Conservation (phyloP, 2,329 filamentous ascomycete genomes). For the Diaporthe citri region DNA sequence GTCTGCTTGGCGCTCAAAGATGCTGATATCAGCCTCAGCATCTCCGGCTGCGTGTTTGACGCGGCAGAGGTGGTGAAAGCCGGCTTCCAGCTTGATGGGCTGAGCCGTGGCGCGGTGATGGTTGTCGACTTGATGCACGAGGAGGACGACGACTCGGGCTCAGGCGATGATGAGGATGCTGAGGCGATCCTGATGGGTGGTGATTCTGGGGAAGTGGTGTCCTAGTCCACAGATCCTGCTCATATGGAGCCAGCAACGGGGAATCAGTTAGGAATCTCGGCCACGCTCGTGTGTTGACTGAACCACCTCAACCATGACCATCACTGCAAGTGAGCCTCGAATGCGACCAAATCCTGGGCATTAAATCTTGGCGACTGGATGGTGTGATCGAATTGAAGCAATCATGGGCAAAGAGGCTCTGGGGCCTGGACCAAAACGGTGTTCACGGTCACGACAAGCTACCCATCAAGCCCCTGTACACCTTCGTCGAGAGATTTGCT, state of each 20-base stretch:
- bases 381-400: not conserved
- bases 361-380: not conserved
- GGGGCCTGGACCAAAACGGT: not conserved
- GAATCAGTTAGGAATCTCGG: not conserved
- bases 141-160: slow-evolving; percentile 39
- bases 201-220: slow-evolving; percentile 24
- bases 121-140: slow-evolving; percentile 43
- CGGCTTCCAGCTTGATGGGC: slow-evolving; percentile 43
- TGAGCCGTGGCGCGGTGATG: slow-evolving; percentile 42
- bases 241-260: not conserved
- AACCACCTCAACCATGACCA: not conserved
- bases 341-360: not conserved
- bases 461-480: not conserved
- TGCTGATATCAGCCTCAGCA: slow-evolving; percentile 43
- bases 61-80: slow-evolving; percentile 39
- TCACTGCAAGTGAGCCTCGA: not conserved
- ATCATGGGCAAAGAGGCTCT: not conserved
- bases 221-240: not conserved
- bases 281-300: not conserved
- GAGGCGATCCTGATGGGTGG: slow-evolving; percentile 35
- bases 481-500: not conserved
- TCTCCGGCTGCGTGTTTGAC: slow-evolving; percentile 44
- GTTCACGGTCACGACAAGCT: not conserved
- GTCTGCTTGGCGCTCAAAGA: slow-evolving; percentile 44
- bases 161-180: slow-evolving; percentile 39